Conservation (phyloP, 2,329 filamentous ascomycete species). For the Biscogniauxia marginata region DNA sequence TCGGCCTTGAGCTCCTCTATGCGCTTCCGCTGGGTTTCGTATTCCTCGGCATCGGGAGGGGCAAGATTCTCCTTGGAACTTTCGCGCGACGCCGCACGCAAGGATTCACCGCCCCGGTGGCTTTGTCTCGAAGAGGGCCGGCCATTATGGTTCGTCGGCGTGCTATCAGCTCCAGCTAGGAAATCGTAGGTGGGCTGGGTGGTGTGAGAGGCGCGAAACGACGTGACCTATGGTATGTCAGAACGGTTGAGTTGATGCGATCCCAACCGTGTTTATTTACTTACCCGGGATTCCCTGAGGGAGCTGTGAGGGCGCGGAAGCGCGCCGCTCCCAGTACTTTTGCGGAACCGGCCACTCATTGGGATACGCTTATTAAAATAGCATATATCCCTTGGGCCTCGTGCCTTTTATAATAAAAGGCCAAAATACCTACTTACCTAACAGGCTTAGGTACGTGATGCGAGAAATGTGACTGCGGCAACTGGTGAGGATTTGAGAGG, state of each 20-base stretch:
- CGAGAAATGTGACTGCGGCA: conserved; percentile 1
- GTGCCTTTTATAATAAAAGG: background rate
- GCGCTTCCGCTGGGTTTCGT: conserved; percentile 55
- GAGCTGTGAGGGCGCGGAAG: conserved; percentile 23
- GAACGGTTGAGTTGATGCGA: background rate
- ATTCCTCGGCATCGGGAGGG: conserved; percentile 57
- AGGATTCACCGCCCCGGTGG: conserved; percentile 36
- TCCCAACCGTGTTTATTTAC: conserved; percentile 18
- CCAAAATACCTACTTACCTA: background rate
- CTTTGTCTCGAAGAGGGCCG: conserved; percentile 43
- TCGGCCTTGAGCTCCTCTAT: conserved; percentile 85
- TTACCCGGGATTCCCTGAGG: conserved; percentile 29
- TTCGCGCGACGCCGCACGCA: conserved; percentile 51
- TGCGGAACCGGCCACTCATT: conserved; percentile 29
- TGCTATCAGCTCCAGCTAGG: conserved; percentile 51
- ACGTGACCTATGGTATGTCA: conserved; percentile 37
- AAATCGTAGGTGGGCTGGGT: conserved; percentile 59
- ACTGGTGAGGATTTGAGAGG: conserved; percentile 5
- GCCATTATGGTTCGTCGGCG: conserved; percentile 30
- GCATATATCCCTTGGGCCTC: background rate
- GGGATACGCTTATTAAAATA: conserved; percentile 8
- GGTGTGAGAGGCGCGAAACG: conserved; percentile 49
- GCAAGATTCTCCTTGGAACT: conserved; percentile 61
- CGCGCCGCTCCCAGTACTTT: conserved; percentile 26
- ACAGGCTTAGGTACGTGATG: background rate